Base-by-base conservation (phyloP, 2,329 filamentous ascomycete species). In the Beauveria sp. region DNA sequence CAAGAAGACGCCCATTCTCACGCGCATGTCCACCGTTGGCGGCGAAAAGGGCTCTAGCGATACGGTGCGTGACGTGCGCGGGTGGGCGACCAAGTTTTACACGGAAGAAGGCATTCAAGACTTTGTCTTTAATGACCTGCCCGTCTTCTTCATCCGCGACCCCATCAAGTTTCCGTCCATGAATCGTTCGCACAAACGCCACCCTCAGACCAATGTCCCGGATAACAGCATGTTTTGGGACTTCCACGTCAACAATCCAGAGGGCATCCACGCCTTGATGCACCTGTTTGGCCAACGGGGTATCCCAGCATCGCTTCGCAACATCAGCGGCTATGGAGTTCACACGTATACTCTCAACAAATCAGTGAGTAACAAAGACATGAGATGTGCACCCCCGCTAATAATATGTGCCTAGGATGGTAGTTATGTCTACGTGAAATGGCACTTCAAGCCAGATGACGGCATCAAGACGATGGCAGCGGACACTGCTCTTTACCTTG, bases 1-100 rank as follows among this genome's bases (percentile, higher is more conserved):
- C 3, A 83, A 81, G 65, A 81, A 80, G 67, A 80, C 77, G 0
- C 71, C 75, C 3, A 58, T 65, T 10, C 44, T 62, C 2, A 62
- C 84, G 18, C 82, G 86, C 10, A 86, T 88, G 69, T 88, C 85
- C 0, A 88, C 84, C 2, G 87, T 90, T 6, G 83, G 84, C 18
- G 85, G 85, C 2, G 84, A 81, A 50, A 78, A 83, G 7, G 87
- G 86, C 6, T 87, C 84, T 61, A 79, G 82, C 5, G 87, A 90
- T 64, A 84, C 84, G 0, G 84, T 82, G 2, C 80, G 87, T 20
- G 87, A 89, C 73, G 84, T 88, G 0, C 84, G 87, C 61, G 86
- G 86, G 0, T 89, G 69, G 84, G 86, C 18, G 0, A 66, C 66
- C 5, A 70, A 70, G 58, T 65, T 70, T 16, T 68, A 69, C 28